Conservation (phyloP, 208 protist genomes). For the Tritrichomonas musculus region DNA sequence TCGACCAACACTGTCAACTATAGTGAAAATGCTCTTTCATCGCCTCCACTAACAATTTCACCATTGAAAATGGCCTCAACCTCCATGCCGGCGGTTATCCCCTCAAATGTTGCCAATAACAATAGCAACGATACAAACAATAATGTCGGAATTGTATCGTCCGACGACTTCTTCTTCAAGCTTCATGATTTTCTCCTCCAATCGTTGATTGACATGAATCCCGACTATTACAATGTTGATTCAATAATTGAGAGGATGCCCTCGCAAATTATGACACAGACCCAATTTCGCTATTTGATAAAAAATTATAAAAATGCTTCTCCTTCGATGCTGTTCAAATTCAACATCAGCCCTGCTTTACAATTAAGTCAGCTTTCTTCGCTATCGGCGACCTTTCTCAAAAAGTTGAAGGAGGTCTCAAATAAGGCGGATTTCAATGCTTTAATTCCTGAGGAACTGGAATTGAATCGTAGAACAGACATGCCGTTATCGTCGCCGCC, state of each 20-base stretch:
- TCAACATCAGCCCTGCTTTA: background rate
- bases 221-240: background rate
- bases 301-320: background rate
- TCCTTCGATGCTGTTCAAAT: background rate
- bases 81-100: too few relatives aligned
- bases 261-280: background rate
- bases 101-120: too few relatives aligned
- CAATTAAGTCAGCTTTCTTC: background rate
- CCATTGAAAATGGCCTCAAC: too few relatives aligned
- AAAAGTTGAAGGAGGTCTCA: background rate
- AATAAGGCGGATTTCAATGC: background rate
- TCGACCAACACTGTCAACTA: too few relatives aligned
- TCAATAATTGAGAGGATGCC: background rate
- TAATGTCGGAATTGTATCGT: too few relatives aligned
- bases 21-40: too few relatives aligned
- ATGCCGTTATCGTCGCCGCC: background rate
- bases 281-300: background rate
- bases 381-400: background rate
- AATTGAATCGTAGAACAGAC: background rate
- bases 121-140: too few relatives aligned
- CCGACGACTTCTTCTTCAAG: too few relatives aligned
- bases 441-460: background rate
- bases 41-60: too few relatives aligned
- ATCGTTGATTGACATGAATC: background rate
- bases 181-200: background rate